Base-by-base conservation (phyloP, 1,284 basidiomycete genomes). In the Tilletia horrida region DNA sequence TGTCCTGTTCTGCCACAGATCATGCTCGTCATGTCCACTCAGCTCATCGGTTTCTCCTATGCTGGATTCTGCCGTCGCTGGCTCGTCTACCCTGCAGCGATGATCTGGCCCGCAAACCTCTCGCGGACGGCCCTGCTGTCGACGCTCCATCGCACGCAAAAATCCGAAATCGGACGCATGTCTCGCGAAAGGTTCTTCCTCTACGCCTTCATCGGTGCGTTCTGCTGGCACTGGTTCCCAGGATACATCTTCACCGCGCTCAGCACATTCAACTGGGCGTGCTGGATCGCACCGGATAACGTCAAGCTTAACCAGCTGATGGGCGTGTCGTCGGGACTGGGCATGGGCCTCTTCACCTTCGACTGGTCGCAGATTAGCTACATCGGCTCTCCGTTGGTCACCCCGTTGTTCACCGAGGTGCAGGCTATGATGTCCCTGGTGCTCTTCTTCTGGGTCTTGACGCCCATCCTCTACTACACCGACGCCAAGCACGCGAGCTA, bases 231-330 rank as follows among this genome's bases (percentile, higher is more conserved):
- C 11, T 40, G 25, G 25, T 59, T 63, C 42, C 55, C 47, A 35
- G 48, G 59, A 1, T 67, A 78, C 69, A 68, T 84, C 62, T 82
- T 83, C 68, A 69, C 68, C 18, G 85, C 84, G 13, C 82, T 87
- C 7, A 84, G 84, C 13, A 84, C 83, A 69, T 88, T 88, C 78
- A 86, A 85, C 72, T 88, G 87, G 87, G 84, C 87, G n/a, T 84
- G 84, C 69, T 88, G 87, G 87, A 87, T 88, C 71, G 29, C 45
- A 7, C 66, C 66, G 21, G 44, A 71, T 29, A 71, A 66, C 52
- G 55, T 64, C 57, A 43, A 62, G 66, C 16, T 68, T 65, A 57
- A 66, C 67, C 27, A 57, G 67, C 21, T 71, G 68, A 21, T 66
- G 23, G 64, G 64, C 74, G 76, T 35, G 35, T 64, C 21, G 62